Base-by-base conservation (phyloP, 2,329 filamentous ascomycete genomes). In the Aureobasidium vineae region DNA sequence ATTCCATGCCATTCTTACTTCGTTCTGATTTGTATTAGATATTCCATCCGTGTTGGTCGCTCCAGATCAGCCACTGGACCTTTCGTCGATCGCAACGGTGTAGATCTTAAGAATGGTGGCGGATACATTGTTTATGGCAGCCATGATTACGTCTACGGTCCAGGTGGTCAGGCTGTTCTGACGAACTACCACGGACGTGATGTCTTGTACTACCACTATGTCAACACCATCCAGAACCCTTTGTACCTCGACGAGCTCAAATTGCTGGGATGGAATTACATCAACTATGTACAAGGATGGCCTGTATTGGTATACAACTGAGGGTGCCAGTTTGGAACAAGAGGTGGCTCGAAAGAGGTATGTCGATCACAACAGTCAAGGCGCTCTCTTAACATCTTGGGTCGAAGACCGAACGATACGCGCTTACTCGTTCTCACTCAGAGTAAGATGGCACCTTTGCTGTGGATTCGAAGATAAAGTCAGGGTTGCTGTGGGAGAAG, bases 11-110 rank as follows among this genome's bases (percentile, higher is more conserved):
- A 23, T 5, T 11, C 2, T 1, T 10, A 36, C 13, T 3, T 13
- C 1, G 19, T 33, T 28, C 26, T 50, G n/a, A 54, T 38, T 43
- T n/a, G 8, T 0, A 19, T 11, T 21, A 64, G 61, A 56, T 90
- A 90, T 75, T 84, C 83, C 72, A 86, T 90, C 73, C 83, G 83
- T 70, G 86, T 88, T 36, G 89, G 88, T 76, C 78, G 86, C 19
- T 85, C 83, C 4, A 79, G 41, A 41, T 79, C 76, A 7, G 79
- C 82, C 4, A 84, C 78, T 0, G 80, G 85, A 0, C 78, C 78
- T 1, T 90, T 86, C 71, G 84, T 82, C 36, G 88, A 90, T 71
- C 77, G 81, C 63, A 73, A 73, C 57, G 86, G 87, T 1, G 77
- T 72, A 13, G 76, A 79, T 38, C 89, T 86, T 72, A 82, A 78